A percentile compares a stretch with the other conserved stretches of the same genome.
These are phyloP conservation scores for Penicillium sp. DNA, from an alignment of 2,329 filamentous ascomycete genomes.

Conservation along the genomic window DNA sequence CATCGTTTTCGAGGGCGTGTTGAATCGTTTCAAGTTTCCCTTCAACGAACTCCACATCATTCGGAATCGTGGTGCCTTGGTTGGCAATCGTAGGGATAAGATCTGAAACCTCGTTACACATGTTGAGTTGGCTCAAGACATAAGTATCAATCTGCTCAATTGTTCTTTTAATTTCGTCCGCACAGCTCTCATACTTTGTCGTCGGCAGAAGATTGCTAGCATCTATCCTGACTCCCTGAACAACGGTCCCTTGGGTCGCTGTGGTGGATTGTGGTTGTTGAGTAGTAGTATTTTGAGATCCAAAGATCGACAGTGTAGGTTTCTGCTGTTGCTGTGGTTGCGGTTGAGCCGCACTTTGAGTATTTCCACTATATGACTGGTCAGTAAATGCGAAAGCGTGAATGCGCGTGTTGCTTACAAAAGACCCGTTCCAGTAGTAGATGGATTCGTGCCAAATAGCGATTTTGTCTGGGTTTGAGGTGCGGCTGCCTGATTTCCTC, in stretches of 20 bases:
- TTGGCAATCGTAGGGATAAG: conserved; percentile 61
- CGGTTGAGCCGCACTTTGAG: conserved; percentile 19
- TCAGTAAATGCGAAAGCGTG: conserved; percentile 1
- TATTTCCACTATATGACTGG: conserved; percentile 1
- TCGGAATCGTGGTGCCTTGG: conserved; percentile 61
- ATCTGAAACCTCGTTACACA: conserved; percentile 70
- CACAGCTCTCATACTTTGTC: conserved; percentile 86
- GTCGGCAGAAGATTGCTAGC: conserved; percentile 74
- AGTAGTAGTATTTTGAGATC: conserved; percentile 28
- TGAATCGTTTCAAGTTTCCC: conserved; percentile 62
- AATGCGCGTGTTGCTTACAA: conserved; percentile 28
- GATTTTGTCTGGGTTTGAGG: conserved; percentile 34
- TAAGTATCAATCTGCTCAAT: conserved; percentile 74
- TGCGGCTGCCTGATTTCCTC: conserved; percentile 24
- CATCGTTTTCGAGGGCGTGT: conserved; percentile 60
- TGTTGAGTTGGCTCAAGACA: conserved; percentile 72
- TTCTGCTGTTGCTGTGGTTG: conserved; percentile 48
- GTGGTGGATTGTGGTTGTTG: conserved; percentile 31
- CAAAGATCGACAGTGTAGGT: conserved; percentile 38
- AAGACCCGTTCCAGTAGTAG: conserved; percentile 25
- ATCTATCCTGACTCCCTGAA: conserved; percentile 74
- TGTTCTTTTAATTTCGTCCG: conserved; percentile 72
- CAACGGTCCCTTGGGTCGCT: conserved; percentile 32
- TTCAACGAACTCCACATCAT: conserved; percentile 62
- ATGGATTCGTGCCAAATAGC: conserved; percentile 26